These are phyloP conservation scores for Penicillium sp. DNA, from an alignment of 2,329 filamentous ascomycete species.

Conservation along the genomic window DNA sequence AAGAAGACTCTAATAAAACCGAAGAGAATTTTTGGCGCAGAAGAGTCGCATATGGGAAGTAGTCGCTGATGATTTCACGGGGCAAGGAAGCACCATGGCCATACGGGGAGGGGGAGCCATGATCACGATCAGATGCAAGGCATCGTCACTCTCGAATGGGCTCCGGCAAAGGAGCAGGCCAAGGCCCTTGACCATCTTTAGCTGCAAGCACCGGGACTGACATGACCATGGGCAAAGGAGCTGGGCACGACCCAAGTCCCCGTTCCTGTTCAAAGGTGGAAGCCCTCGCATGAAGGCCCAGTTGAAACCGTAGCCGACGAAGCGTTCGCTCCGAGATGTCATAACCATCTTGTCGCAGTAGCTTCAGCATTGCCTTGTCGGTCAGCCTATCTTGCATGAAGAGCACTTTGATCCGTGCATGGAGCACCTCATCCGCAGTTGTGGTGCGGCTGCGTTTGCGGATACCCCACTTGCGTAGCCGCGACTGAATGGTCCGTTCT, in stretches of 20 bases:
- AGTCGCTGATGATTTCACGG: background rate
- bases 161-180: slow-evolving; percentile 7
- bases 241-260: background rate
- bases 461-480: slow-evolving; percentile 35
- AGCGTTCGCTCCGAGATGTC: slow-evolving; percentile 34
- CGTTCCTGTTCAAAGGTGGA: slow-evolving; percentile 24
- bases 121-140: slow-evolving; percentile 13
- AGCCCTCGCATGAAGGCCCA: slow-evolving; percentile 31
- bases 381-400: slow-evolving; percentile 32
- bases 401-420: slow-evolving; percentile 32
- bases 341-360: slow-evolving; percentile 33
- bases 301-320: slow-evolving; percentile 33
- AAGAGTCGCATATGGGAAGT: slow-evolving; percentile 19
- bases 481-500: slow-evolving; percentile 34
- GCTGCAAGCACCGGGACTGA: slow-evolving; percentile 16
- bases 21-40: background rate
- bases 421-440: slow-evolving; percentile 31
- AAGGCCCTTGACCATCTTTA: slow-evolving; percentile 15
- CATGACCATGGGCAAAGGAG: slow-evolving; percentile 10
- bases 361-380: slow-evolving; percentile 35
- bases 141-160: background rate
- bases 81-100: slow-evolving; percentile 2
- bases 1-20: slow-evolving; percentile 5
- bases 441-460: slow-evolving; percentile 35
- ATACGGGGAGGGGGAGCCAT: slow-evolving; percentile 6